These are phyloP conservation scores for Pleurotus pulmonarius DNA, from an alignment of 768 basidiomycete genomes.

Conservation along the genomic window DNA sequence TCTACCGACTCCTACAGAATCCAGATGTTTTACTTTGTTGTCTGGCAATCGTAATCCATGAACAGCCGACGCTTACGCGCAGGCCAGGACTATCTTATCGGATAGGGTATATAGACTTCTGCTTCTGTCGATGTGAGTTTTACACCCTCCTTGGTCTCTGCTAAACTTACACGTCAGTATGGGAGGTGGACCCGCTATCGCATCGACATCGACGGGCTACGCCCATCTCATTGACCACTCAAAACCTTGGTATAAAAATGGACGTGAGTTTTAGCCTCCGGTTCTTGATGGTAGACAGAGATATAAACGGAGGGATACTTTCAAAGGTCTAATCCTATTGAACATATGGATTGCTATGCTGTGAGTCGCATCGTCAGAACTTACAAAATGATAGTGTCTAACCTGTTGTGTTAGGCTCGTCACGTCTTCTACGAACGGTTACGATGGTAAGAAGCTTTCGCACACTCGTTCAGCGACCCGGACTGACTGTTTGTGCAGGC, in stretches of 20 bases:
- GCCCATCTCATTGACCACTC: constrained; percentile 45
- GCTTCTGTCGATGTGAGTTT: constrained; percentile 43
- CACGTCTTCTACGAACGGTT: constrained; percentile 7
- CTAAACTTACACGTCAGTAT: constrained; percentile 25
- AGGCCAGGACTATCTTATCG: constrained; percentile 1
- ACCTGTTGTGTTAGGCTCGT: constrained; percentile 4
- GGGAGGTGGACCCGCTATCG: constrained; percentile 41
- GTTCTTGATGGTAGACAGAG: not conserved
- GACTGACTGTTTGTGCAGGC: constrained; percentile 15
- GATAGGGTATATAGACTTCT: constrained; percentile 23
- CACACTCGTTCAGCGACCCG: constrained; percentile 60
- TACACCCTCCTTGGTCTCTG: not conserved
- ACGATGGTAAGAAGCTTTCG: constrained; percentile 34
- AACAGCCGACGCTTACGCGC: not conserved
- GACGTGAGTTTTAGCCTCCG: constrained; percentile 26
- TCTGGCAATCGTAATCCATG: not conserved
- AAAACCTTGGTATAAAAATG: constrained; percentile 59
- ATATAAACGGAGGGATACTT: not conserved
- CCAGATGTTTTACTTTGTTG: not conserved
- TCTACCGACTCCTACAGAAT: not conserved
- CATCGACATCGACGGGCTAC: constrained; percentile 26
- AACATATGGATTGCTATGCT: constrained; percentile 55
- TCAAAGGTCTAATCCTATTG: constrained; percentile 40
- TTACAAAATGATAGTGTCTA: not conserved
- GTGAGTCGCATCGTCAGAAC: constrained; percentile 25